Conservation (phyloP, 805 yeast genomes). For the Dipodascus albidus region DNA sequence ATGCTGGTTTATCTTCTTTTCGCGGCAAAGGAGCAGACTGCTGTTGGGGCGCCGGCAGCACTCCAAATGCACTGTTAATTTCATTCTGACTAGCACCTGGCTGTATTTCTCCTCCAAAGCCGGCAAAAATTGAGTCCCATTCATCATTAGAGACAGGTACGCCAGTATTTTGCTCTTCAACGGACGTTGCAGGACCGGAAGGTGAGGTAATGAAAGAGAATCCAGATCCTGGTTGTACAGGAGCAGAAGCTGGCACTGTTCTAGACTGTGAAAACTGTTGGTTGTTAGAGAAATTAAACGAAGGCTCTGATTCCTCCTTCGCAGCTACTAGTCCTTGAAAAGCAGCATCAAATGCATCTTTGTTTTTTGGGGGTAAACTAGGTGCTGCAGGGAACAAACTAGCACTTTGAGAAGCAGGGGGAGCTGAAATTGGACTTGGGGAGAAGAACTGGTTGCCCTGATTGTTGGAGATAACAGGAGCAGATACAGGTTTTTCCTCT, state of each 20-base stretch:
- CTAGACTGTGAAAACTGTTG: constrained; percentile 4
- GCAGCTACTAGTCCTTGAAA: constrained; percentile 36
- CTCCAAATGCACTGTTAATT: constrained; percentile 14
- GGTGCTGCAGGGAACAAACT: neutral
- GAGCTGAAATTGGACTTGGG: constrained; percentile 3
- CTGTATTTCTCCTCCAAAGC: constrained; percentile 40
- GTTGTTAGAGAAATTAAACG: neutral
- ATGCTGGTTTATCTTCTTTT: constrained; percentile 10
- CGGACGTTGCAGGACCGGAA: constrained; percentile 5
- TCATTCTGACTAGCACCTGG: constrained; percentile 10
- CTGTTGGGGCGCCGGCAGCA: constrained; percentile 6
- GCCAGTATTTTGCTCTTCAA: constrained; percentile 5
- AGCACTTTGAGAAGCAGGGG: neutral
- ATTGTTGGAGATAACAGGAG: constrained; percentile 8
- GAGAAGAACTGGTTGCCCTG: constrained; percentile 15
- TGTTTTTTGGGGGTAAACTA: constrained; percentile 7
- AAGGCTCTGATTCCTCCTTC: constrained; percentile 15
- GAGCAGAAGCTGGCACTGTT: neutral
- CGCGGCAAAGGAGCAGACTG: constrained; percentile 2
- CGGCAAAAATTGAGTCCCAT: constrained; percentile 92
- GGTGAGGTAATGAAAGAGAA: constrained; percentile 1
- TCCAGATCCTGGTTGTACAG: neutral
- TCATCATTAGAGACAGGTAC: constrained; percentile 42
- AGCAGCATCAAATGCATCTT: constrained; percentile 31
- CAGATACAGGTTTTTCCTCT: constrained; percentile 21